Conservation (phyloP, 1,284 basidiomycete species). For the Ceratobasidium sp. region DNA sequence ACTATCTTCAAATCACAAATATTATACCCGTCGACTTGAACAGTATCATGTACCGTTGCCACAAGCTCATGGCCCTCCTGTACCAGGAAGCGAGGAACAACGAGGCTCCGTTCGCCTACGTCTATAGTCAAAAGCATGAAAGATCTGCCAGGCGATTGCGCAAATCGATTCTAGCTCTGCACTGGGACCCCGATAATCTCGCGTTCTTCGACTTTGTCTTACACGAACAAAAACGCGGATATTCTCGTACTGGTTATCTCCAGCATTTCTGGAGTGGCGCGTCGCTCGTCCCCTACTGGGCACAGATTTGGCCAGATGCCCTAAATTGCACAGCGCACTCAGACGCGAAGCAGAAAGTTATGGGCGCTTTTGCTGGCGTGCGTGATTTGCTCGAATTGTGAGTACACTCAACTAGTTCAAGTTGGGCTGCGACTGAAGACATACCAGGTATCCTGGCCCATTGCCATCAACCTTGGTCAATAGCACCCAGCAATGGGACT, state of each 20-base stretch:
- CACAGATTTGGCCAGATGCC: constrained; percentile 84
- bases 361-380: constrained; percentile 79
- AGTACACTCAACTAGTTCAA: not conserved
- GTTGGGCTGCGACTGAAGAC: not conserved
- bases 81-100: constrained; percentile 64
- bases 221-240: not conserved
- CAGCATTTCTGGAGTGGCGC: constrained; percentile 73
- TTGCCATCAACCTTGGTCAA: constrained; percentile 80
- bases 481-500: constrained; percentile 85
- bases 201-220: too few relatives aligned
- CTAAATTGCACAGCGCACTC: constrained; percentile 60
- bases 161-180: constrained; percentile 83
- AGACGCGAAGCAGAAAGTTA: constrained; percentile 71
- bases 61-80: constrained; percentile 72
- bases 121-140: constrained; percentile 53
- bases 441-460: constrained; percentile 87
- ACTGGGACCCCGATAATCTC: too few relatives aligned
- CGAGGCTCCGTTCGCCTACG: constrained; percentile 57
- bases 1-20: constrained; percentile 61
- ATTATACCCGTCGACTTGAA: constrained; percentile 87
- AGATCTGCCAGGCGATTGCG: constrained; percentile 69
- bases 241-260: constrained; percentile 55
- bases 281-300: constrained; percentile 90
- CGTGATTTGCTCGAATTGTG: constrained; percentile 71
- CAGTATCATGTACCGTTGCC: constrained; percentile 82